A percentile compares a stretch with the other conserved stretches of the same genome.
phyloP scores from a whole-genome alignment of 495 filamentous ascomycete species.

The Neurospora intermedia region DNA sequence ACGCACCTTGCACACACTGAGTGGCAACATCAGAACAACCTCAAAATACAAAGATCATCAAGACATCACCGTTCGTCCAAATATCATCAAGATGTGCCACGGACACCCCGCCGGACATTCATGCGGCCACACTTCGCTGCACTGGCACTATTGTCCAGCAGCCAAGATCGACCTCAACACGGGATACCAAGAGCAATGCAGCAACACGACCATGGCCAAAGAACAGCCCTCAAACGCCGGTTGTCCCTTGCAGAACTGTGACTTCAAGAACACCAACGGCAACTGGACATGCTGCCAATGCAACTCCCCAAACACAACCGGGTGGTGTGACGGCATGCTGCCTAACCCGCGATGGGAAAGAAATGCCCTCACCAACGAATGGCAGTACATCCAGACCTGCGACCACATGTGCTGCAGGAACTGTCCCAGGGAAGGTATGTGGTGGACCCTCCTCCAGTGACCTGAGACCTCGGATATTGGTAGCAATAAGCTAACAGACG shows the following conservation, averaged over 20 bases:
- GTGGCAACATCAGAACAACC: background rate
- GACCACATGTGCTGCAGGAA: slow-evolving; percentile 33
- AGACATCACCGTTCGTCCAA: slow-evolving; percentile 1
- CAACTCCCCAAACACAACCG: slow-evolving; percentile 28
- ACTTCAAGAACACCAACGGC: slow-evolving; percentile 27
- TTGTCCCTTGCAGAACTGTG: slow-evolving; percentile 32
- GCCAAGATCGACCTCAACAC: slow-evolving; percentile 31
- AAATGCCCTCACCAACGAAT: slow-evolving; percentile 23
- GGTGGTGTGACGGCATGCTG: slow-evolving; percentile 25
- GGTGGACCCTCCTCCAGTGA: background rate
- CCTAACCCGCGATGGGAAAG: slow-evolving; percentile 19
- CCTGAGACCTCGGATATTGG: background rate
- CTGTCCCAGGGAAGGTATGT: slow-evolving; percentile 27
- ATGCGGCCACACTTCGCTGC: slow-evolving; percentile 32
- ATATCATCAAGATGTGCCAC: slow-evolving; percentile 27
- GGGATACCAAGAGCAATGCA: slow-evolving; percentile 31
- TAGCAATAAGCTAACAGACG: background rate
- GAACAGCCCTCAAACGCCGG: slow-evolving; percentile 25
- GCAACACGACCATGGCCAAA: slow-evolving; percentile 27
- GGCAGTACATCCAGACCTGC: slow-evolving; percentile 28
- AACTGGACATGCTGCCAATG: slow-evolving; percentile 35
- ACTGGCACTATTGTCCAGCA: slow-evolving; percentile 34
- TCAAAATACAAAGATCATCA: background rate
- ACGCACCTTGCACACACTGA: background rate
- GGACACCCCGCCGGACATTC: slow-evolving; percentile 32